Conservation (phyloP, 2,329 filamentous ascomycete genomes). For the Rhinocladiella mackenziei region DNA sequence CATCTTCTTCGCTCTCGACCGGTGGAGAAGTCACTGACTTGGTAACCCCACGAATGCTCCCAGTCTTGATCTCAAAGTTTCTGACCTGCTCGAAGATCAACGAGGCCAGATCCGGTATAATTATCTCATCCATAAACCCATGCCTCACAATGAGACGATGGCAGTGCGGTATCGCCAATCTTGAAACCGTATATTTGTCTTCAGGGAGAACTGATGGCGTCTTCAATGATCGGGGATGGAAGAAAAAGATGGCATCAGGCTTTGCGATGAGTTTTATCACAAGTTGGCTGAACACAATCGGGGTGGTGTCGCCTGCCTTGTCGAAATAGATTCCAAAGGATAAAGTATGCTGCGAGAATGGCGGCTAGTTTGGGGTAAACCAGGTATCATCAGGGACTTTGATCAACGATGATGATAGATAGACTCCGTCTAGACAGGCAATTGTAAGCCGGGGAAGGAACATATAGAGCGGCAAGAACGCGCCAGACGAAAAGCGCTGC, state of each 20-base stretch:
- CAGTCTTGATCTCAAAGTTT: conserved; percentile 35
- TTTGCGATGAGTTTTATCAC: conserved; percentile 64
- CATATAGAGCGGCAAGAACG: conserved; percentile 54
- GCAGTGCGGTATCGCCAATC: conserved; percentile 54
- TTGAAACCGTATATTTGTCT: conserved; percentile 47
- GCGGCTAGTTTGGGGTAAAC: conserved; percentile 67
- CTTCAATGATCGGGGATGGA: conserved; percentile 65
- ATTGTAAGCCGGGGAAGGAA: conserved; percentile 60
- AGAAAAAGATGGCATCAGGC: conserved; percentile 68
- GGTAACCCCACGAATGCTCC: too few species aligned
- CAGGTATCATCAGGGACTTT: conserved; percentile 74
- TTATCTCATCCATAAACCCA: conserved; percentile 68
- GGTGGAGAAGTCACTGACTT: too few species aligned
- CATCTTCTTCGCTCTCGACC: too few species aligned
- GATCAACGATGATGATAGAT: conserved; percentile 63
- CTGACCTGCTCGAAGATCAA: conserved; percentile 59
- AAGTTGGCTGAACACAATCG: conserved; percentile 68
- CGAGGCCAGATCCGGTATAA: conserved; percentile 60
- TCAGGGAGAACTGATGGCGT: conserved; percentile 53
- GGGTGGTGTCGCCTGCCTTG: conserved; percentile 63
- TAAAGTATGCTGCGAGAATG: conserved; percentile 61
- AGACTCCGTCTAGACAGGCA: conserved; percentile 64
- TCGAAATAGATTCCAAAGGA: conserved; percentile 79
- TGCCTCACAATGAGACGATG: conserved; percentile 68
- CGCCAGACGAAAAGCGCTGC: conserved; percentile 71